Base-by-base conservation (phyloP, 495 filamentous ascomycete species). In the Viridothelium virens region DNA sequence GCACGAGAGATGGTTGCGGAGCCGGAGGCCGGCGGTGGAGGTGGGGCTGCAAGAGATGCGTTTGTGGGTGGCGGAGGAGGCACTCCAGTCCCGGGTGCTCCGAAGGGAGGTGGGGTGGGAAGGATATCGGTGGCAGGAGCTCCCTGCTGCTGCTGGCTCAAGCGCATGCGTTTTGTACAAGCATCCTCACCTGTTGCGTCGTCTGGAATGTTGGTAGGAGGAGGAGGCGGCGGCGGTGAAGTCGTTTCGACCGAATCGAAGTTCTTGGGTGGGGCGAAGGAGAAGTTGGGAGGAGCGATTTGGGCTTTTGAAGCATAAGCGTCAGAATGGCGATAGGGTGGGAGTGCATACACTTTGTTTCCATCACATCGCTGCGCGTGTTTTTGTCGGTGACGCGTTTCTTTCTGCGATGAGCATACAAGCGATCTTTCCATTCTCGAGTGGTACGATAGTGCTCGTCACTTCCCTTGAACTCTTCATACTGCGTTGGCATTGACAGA, bases 401-500 rank as follows among this genome's bases (percentile, higher is more conserved):
- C 53, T 74, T 79, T 73, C 85, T 84, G 25, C 85, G 83, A 77
- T 92, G 90, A 25, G 87, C 87, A 75, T 95, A 95, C 33, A 96
- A 79, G 36, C 87, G 77, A 34, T 88, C 88, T 71, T 95, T 95
- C 93, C 93, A 97, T 65, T 96, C 92, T 46, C 85, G 81, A 25
- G 92, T 83, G 75, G 94, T 90, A 0, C 80, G 74, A 50, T 92
- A 83, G 69, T 89, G 87, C 74, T 96, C 93, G 38, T 96, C 92
- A 68, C 91, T 93, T 46, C 87, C 80, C 59, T 89, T 84, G 72
- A 96, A 97, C 74, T 96, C 89, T 59, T 91, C 87, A 66, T 93
- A 92, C 65, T 85, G 90, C 48, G 91, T 96, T 1, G 93, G 93
- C 31, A 88, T 77, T 2, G 88, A 82, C 0, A 91, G 89, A 71